Evolutionary conservation across 345 rosid species (phyloP).

Genomic region (Populus deltoides): DNA sequence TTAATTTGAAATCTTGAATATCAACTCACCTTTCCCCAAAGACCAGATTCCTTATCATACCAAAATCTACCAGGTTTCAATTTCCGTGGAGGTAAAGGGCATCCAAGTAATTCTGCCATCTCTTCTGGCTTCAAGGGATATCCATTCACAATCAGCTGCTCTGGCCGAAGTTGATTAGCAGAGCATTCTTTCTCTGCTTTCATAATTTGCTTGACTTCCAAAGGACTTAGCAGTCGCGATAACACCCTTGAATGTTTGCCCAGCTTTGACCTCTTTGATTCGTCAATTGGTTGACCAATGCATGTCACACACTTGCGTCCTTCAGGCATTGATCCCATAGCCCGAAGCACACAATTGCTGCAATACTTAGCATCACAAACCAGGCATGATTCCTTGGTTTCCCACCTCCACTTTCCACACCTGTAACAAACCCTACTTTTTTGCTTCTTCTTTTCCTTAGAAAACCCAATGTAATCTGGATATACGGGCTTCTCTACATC

Average conservation of each 20-base stretch:
- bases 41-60: slow-evolving; percentile 98
- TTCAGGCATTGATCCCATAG: slow-evolving; percentile 99
- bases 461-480: slow-evolving; percentile 55
- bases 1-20: not conserved
- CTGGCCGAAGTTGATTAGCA: slow-evolving; percentile 92
- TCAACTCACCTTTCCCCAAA: slow-evolving; percentile 83
- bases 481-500: slow-evolving; percentile 46
- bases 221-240: slow-evolving; percentile 77
- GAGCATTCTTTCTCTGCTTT: slow-evolving; percentile 92
- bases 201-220: slow-evolving; percentile 98
- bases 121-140: slow-evolving; percentile 78
- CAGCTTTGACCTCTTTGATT: slow-evolving; percentile 65
- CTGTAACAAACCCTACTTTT: slow-evolving; percentile 64
- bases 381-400: slow-evolving; percentile 80
- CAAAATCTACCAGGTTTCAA: slow-evolving; percentile 93
- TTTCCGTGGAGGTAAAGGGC: slow-evolving; percentile 73
- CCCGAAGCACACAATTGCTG: slow-evolving; percentile 88
- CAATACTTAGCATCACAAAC: slow-evolving; percentile 94
- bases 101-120: slow-evolving; percentile 77
- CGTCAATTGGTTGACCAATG: slow-evolving; percentile 78
- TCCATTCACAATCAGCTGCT: slow-evolving; percentile 87
- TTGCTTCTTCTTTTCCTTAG: slow-evolving; percentile 59
- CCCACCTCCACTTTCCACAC: slow-evolving; percentile 96
- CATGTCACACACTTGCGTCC: slow-evolving; percentile 96
- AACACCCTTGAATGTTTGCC: slow-evolving; percentile 78